These are phyloP conservation scores for Epichloe baconii DNA, from an alignment of 2,329 filamentous ascomycete genomes.

Conservation along the genomic window DNA sequence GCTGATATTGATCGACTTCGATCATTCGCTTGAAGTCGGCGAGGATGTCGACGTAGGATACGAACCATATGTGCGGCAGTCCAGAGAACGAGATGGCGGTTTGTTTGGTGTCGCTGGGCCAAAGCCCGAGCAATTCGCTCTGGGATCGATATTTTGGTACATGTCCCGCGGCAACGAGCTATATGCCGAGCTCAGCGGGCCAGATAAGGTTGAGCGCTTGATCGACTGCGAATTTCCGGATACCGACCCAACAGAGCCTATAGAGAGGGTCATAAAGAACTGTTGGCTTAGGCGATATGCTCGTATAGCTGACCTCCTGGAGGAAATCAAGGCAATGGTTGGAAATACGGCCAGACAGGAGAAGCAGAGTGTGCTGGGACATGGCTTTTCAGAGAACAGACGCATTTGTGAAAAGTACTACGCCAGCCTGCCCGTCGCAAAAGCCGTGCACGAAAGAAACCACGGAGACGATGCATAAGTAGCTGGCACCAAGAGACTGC, in stretches of 20 bases:
- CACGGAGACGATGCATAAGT: too few relatives aligned
- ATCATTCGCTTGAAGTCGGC: constrained; percentile 6
- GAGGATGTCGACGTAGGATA: constrained; percentile 9
- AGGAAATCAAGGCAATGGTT: constrained; percentile 6
- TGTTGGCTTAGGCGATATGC: constrained; percentile 8
- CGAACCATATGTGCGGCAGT: constrained; percentile 11
- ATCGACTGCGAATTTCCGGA: constrained; percentile 6
- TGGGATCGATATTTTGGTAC: constrained; percentile 11
- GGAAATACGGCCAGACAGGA: background rate
- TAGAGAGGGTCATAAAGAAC: constrained; percentile 9
- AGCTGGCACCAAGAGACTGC: too few relatives aligned
- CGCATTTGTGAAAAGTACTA: background rate
- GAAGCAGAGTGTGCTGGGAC: background rate
- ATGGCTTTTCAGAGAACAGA: background rate
- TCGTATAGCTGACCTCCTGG: constrained; percentile 7
- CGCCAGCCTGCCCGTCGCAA: background rate
- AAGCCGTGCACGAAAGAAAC: too few relatives aligned
- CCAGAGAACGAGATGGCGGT: constrained; percentile 3
- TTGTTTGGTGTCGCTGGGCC: constrained; percentile 7
- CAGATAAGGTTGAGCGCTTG: constrained; percentile 6
- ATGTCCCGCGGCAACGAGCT: constrained; percentile 8
- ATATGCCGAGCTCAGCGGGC: constrained; percentile 9
- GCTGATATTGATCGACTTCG: constrained; percentile 10
- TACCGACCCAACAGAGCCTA: constrained; percentile 3
- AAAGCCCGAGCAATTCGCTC: constrained; percentile 10